Conservation (phyloP, 805 yeast species). For the Blastobotrys mokoenaii region DNA sequence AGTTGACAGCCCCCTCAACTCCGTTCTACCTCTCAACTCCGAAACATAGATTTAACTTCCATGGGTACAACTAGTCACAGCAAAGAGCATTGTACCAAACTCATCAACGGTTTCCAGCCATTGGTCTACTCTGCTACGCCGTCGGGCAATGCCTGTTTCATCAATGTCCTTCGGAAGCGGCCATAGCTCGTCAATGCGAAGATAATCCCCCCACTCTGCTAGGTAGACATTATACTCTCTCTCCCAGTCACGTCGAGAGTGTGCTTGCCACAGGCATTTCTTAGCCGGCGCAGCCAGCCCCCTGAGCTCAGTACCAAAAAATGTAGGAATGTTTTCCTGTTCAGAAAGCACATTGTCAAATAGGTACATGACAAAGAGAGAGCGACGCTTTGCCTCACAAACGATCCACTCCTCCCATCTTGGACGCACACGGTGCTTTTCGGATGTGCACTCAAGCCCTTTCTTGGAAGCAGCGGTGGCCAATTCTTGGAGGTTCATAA, state of each 20-base stretch:
- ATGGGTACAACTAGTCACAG: constrained; percentile 6
- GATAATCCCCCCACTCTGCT: constrained; percentile 5
- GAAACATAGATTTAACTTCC: too few relatives aligned
- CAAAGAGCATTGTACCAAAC: constrained; percentile 10
- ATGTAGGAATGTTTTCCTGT: background rate
- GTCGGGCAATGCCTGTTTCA: constrained; percentile 1
- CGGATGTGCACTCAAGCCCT: background rate
- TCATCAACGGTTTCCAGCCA: constrained; percentile 11
- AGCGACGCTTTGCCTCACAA: background rate
- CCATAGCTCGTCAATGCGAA: constrained; percentile 9
- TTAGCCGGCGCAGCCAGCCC: constrained; percentile 7
- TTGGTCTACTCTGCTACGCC: constrained; percentile 6
- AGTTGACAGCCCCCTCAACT: too few relatives aligned
- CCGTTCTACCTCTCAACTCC: too few relatives aligned
- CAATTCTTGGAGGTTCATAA: background rate
- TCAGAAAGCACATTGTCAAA: background rate
- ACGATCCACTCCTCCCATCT: constrained; percentile 1
- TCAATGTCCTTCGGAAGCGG: constrained; percentile 1
- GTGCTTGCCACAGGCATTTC: constrained; percentile 8
- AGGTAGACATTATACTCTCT: constrained; percentile 4
- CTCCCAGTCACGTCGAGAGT: constrained; percentile 8
- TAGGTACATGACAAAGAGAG: background rate
- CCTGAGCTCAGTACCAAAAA: background rate
- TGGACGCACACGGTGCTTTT: background rate
- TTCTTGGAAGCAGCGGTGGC: background rate